Conservation (phyloP, 139 green algal species). For the Chlorella sp. region DNA sequence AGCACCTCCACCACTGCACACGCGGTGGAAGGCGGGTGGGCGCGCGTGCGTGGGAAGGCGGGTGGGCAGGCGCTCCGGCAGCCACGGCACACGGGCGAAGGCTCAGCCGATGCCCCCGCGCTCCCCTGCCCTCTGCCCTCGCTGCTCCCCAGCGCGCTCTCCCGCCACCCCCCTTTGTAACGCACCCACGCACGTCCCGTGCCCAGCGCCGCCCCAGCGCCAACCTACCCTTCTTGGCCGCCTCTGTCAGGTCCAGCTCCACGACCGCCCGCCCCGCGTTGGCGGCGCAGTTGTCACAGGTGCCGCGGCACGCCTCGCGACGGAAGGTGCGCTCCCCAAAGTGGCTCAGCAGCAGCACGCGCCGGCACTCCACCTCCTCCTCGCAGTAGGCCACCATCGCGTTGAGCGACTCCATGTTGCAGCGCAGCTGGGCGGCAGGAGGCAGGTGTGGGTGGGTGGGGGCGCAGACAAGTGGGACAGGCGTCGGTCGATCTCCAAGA, state of each 20-base stretch:
- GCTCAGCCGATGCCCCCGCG: too few species aligned
- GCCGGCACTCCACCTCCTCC: constrained; percentile 76
- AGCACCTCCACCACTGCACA: too few species aligned
- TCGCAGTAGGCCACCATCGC: constrained; percentile 86
- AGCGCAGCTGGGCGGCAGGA: constrained; percentile 58
- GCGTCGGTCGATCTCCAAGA: too few species aligned
- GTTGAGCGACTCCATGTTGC: constrained; percentile 83
- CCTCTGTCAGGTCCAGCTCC: constrained; percentile 56
- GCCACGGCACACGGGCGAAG: too few species aligned
- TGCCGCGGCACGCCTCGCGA: constrained; percentile 54
- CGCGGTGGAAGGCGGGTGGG: too few species aligned
- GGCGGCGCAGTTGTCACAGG: constrained; percentile 77
- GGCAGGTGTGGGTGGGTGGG: too few species aligned
- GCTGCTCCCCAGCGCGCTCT: too few species aligned
- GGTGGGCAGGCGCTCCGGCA: too few species aligned
- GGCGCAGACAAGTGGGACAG: too few species aligned
- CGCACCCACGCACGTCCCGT: background rate
- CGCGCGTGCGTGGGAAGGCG: too few species aligned
- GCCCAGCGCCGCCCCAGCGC: background rate
- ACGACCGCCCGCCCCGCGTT: constrained; percentile 22
- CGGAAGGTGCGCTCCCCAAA: constrained; percentile 81
- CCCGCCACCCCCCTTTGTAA: too few species aligned
- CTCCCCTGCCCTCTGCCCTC: too few species aligned
- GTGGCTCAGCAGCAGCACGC: constrained; percentile 80
- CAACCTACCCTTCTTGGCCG: constrained; percentile 45